Conservation (phyloP, 1,284 basidiomycete genomes). For the Cutaneotrichosporon arboriforme region DNA sequence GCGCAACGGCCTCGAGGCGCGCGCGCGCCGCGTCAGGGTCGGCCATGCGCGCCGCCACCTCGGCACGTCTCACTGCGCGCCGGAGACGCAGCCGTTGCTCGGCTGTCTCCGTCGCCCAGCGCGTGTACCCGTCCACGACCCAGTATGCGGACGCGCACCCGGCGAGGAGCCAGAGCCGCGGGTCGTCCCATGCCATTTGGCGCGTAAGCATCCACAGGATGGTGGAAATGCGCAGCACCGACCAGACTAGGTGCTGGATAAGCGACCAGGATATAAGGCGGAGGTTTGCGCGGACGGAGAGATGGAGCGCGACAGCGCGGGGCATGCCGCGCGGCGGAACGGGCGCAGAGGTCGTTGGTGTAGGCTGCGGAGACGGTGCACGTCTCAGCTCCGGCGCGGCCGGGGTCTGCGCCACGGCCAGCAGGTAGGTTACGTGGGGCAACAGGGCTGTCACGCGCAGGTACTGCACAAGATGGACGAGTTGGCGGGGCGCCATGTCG, state of each 20-base stretch:
- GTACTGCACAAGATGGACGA: conserved; percentile 33
- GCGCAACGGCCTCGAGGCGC: neutral
- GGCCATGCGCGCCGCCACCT: neutral
- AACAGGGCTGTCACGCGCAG: conserved; percentile 34
- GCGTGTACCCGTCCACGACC: conserved; percentile 26
- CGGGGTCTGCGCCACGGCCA: conserved; percentile 6
- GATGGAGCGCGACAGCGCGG: neutral
- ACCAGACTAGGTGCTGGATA: conserved; percentile 31
- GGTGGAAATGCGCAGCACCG: conserved; percentile 24
- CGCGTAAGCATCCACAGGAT: conserved; percentile 42
- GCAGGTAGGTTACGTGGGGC: conserved; percentile 21
- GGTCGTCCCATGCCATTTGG: conserved; percentile 33
- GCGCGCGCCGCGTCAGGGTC: neutral
- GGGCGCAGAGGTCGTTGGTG: neutral
- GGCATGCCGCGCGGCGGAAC: neutral
- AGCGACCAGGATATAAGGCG: conserved; percentile 18
- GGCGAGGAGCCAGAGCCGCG: conserved; percentile 32
- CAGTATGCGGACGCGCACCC: conserved; percentile 31
- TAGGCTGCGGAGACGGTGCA: conserved; percentile 9
- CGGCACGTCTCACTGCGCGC: neutral
- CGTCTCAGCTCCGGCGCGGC: neutral
- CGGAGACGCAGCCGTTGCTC: neutral
- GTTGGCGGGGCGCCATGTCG: conserved; percentile 26
- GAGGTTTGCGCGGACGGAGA: neutral
- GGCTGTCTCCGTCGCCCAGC: conserved; percentile 3